Evolutionary conservation across 352 stramenopile genomes (phyloP), one percentile per base, ranked within the genome.

Genomic region (Phytophthora chlamydospora): DNA sequence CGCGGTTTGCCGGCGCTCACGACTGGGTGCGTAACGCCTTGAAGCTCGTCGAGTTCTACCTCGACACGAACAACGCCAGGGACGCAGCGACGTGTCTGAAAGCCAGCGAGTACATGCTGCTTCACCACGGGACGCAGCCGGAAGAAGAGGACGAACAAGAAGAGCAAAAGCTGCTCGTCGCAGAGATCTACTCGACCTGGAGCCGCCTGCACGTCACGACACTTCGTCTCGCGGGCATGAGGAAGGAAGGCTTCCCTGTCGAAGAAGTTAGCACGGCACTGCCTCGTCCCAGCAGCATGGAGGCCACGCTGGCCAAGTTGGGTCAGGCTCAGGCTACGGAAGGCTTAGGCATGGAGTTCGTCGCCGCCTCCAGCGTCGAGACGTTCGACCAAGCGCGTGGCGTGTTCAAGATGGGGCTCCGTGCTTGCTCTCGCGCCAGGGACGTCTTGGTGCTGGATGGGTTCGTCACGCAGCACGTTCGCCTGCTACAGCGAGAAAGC

Each of bases 401-500:
- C 11, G 69, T 90, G 10, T 93, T 93, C 69, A 90, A 87, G 53
- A 71, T 82, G 47, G 81, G 76, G 4, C 60, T 87, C 29, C 63
- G 65, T 9, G 75, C 75, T 8, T 78, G 66, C n/a, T 74, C 82
- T 12, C 46, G 38, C 0, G 80, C 79, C 0, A 68, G 80, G 35
- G 53, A 69, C 21, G 51, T 80, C 1, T 83, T 89, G 27, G 67
- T 80, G 8, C 54, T 93, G 21, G 80, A 93, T 42, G 84, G 82
- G 7, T 90, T 86, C 34, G 84, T 91, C 16, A 91, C 80, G 10
- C 67, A 77, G 31, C 70, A 90, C 44, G 76, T 93, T 39, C 76
- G 73, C 4, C 19, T 91, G 9, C 33, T 78, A 43, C 82, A 91
- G 44, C 66, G 79, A 12, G 73, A 90, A 41, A 91, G 80, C 29